phyloP scores from a whole-genome alignment of 345 rosid genomes.

The Brassica rapa region DNA sequence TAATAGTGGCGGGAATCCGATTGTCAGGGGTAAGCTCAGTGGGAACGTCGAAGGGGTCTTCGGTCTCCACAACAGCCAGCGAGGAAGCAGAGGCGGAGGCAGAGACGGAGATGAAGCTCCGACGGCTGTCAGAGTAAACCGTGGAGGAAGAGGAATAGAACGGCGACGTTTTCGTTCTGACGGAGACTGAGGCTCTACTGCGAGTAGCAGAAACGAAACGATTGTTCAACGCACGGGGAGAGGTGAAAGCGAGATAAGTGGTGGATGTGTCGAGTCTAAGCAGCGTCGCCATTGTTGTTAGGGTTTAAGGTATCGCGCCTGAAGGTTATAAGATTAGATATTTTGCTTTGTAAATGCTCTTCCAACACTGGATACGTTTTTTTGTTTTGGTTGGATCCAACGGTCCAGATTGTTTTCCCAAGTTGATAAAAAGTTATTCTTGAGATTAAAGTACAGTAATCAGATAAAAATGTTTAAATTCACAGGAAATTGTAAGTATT shows the following conservation, averaged over 20 bases:
- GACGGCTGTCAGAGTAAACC: constrained; percentile 35
- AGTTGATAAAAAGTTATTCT: background rate
- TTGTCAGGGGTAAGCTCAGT: constrained; percentile 65
- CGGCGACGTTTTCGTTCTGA: constrained; percentile 36
- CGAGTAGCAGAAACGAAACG: constrained; percentile 40
- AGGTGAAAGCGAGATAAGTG: constrained; percentile 46
- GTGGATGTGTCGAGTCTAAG: constrained; percentile 54
- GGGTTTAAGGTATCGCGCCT: constrained; percentile 24
- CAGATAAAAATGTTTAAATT: background rate
- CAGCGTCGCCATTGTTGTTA: constrained; percentile 53
- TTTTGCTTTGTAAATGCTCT: background rate
- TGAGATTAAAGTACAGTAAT: background rate
- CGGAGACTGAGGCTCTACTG: constrained; percentile 38
- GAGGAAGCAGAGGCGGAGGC: constrained; percentile 44
- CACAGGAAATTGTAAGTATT: background rate
- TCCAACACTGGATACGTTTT: background rate
- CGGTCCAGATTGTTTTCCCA: constrained; percentile 15
- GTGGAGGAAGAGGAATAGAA: constrained; percentile 22
- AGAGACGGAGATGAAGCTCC: constrained; percentile 46
- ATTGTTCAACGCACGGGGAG: constrained; percentile 40
- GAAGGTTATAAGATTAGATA: background rate
- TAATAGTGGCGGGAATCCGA: constrained; percentile 89
- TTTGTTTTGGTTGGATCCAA: background rate
- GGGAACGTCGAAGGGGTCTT: constrained; percentile 45
- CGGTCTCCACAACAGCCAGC: constrained; percentile 51